Percentiles rank a stretch among this genome's conserved stretches.
phyloP scores from a whole-genome alignment of 768 basidiomycete genomes.

The Mycena capillaripes region DNA sequence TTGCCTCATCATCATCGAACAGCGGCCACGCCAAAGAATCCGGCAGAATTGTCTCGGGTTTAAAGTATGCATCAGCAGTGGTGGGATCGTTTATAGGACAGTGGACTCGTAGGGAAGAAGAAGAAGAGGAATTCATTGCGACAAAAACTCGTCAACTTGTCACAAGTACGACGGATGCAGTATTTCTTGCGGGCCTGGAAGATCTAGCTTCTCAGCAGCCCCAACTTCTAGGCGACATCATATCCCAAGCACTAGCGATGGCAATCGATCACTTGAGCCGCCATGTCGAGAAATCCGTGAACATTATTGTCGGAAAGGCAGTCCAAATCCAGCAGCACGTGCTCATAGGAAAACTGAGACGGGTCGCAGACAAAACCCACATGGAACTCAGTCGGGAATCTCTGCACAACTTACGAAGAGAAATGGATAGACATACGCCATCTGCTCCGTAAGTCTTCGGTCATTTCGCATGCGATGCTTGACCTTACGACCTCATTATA shows the following conservation, averaged over 20 bases:
- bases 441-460: slow-evolving; percentile 11
- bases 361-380: neutral
- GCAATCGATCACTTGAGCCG: neutral
- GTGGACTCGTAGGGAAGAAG: neutral
- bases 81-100: neutral
- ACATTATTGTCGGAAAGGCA: neutral
- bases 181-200: slow-evolving; percentile 5
- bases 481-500: too few species aligned
- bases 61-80: neutral
- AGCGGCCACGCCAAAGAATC: neutral
- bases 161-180: neutral
- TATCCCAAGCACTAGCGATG: neutral
- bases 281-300: neutral
- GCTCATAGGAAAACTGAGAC: neutral
- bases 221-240: neutral
- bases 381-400: neutral
- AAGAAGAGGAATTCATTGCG: neutral
- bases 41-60: neutral
- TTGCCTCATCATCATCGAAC: neutral
- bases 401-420: neutral
- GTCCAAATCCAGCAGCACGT: neutral
- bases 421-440: slow-evolving; percentile 10
- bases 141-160: neutral
- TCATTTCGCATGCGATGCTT: neutral
- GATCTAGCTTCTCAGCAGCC: neutral